Percentiles rank a stretch among this genome's conserved stretches.
phyloP scores from a whole-genome alignment of 768 basidiomycete genomes.

The Mycena venus region DNA sequence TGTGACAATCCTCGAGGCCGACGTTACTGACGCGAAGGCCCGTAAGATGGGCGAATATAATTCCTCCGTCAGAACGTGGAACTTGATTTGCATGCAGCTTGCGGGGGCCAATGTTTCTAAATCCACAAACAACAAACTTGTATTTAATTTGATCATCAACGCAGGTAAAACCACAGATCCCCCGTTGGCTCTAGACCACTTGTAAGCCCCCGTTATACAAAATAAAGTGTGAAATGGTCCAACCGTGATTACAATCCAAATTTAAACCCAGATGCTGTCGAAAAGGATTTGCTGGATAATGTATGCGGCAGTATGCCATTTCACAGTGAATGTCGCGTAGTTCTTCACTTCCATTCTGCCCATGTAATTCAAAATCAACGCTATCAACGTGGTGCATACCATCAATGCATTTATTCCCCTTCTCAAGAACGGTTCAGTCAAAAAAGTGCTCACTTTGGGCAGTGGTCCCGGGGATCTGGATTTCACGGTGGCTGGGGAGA shows the following conservation, averaged over 20 bases:
- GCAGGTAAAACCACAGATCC: neutral
- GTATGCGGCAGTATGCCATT: no score
- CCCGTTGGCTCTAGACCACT: neutral
- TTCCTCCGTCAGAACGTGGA: neutral
- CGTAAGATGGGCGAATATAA: neutral
- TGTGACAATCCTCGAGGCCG: neutral
- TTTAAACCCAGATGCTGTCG: neutral
- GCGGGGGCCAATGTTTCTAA: neutral
- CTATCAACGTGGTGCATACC: neutral
- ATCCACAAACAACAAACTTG: neutral
- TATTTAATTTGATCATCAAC: conserved; percentile 14
- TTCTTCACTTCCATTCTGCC: neutral
- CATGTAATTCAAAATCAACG: neutral
- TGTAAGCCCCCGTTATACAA: neutral
- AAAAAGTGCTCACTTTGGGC: conserved; percentile 52
- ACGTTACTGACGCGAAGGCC: neutral
- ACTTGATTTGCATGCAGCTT: neutral
- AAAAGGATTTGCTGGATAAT: conserved; percentile 2
- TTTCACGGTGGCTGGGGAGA: conserved; percentile 32
- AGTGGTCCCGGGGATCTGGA: conserved; percentile 46
- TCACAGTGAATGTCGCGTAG: neutral
- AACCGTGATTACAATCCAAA: neutral
- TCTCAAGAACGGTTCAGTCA: conserved; percentile 34
- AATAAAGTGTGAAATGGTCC: neutral
- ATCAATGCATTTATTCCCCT: conserved; percentile 6